phyloP scores from a whole-genome alignment of 176 grass and related monocot genomes.

The Chloris gayana region DNA sequence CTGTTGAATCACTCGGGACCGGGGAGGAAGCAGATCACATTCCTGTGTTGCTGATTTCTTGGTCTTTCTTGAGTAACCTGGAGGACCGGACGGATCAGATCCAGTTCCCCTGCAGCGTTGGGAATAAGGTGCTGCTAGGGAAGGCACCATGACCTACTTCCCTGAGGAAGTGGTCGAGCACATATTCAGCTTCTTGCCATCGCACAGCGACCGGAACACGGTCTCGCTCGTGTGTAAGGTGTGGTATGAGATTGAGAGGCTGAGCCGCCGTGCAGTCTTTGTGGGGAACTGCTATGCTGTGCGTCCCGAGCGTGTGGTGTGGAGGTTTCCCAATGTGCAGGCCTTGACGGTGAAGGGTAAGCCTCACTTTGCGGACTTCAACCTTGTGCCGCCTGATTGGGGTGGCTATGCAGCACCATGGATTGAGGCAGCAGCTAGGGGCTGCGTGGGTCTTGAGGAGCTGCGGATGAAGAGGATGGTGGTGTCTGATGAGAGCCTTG shows the following conservation, averaged over 20 bases:
- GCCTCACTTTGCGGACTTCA: conserved; percentile 84
- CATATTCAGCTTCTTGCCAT: conserved; percentile 80
- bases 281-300: conserved; percentile 82
- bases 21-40: conserved; percentile 26
- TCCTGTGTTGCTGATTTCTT: conserved; percentile 12
- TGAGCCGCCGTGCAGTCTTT: conserved; percentile 62
- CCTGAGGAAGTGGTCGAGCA: conserved; percentile 88
- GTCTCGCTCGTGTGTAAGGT: conserved; percentile 77
- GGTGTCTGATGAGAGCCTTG: conserved; percentile 66
- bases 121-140: conserved; percentile 32
- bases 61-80: not conserved
- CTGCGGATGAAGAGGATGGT: conserved; percentile 88
- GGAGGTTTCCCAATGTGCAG: conserved; percentile 54
- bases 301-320: conserved; percentile 40
- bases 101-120: conserved; percentile 19
- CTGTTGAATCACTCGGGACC: not conserved
- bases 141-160: conserved; percentile 73
- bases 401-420: conserved; percentile 60
- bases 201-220: conserved; percentile 65
- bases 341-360: conserved; percentile 73
- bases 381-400: conserved; percentile 77
- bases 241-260: conserved; percentile 73
- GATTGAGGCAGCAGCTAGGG: conserved; percentile 55
- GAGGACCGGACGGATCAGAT: conserved; percentile 24
- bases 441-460: conserved; percentile 61